Evolutionary conservation across 2,329 filamentous ascomycete genomes (phyloP).

Genomic region (Cyphellophora europaea): DNA sequence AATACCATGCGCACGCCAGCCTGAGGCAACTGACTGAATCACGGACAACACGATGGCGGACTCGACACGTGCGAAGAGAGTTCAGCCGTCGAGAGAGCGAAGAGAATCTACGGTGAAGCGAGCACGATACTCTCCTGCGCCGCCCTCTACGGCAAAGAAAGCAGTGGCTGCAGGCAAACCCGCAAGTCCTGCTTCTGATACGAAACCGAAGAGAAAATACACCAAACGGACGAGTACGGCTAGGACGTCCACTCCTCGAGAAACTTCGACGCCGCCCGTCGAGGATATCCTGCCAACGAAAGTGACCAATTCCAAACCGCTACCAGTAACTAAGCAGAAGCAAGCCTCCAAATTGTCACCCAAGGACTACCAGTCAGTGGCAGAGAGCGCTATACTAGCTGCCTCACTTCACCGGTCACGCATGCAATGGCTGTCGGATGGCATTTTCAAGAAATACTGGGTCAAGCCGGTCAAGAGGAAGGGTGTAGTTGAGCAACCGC

Average conservation of each 20-base stretch:
- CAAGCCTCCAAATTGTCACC: conserved; percentile 40
- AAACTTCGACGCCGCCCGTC: conserved; percentile 21
- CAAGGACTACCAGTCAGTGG: conserved; percentile 50
- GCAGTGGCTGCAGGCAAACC: conserved; percentile 17
- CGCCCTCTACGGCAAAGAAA: conserved; percentile 4
- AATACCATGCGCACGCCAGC: too few species aligned
- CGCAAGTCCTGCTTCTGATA: conserved; percentile 18
- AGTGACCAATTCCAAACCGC: conserved; percentile 41
- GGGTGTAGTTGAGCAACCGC: conserved; percentile 34
- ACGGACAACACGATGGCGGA: conserved; percentile 11
- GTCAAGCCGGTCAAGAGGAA: conserved; percentile 49
- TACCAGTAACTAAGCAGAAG: conserved; percentile 44
- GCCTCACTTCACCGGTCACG: conserved; percentile 51
- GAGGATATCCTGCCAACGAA: conserved; percentile 41
- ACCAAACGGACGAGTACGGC: conserved; percentile 21
- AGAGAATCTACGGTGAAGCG: conserved; percentile 34
- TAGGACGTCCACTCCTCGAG: conserved; percentile 20
- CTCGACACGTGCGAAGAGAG: conserved; percentile 34
- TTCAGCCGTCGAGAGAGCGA: conserved; percentile 32
- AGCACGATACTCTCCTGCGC: conserved; percentile 5
- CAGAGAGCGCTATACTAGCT: conserved; percentile 49
- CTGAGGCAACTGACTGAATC: neutral
- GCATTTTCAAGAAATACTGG: conserved; percentile 49
- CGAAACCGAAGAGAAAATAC: conserved; percentile 25
- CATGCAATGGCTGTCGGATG: conserved; percentile 45